Evolutionary conservation across 2,329 filamentous ascomycete genomes (phyloP), one percentile per base, ranked within the genome.

Genomic region (Fusarium sublunatum): DNA sequence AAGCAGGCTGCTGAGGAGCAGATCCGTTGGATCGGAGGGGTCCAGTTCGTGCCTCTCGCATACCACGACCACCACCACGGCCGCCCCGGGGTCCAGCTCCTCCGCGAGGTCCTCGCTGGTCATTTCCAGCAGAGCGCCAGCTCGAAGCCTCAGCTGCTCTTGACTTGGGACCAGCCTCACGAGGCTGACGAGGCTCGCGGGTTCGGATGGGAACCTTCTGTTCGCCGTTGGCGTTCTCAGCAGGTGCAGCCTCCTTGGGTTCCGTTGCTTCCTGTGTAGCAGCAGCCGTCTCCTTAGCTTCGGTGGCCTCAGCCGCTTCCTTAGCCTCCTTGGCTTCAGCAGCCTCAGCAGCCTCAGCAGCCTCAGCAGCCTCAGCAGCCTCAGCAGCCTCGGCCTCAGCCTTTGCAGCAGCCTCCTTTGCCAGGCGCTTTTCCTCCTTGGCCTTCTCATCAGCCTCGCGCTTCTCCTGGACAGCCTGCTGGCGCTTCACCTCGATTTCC

Each of bases 401-500:
- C 69, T 82, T 81, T 49, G 81, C 82, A 8, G 78, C 81, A 34
- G 82, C 83, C 58, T 86, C 83, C 75, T 88, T 87, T 24, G 85
- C 88, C 31, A 86, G 75, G 48, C 85, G 83, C 55, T 82, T 83
- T 65, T 92, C 90, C 70, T 91, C 92, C 77, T 92, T 93, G 40
- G 87, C 89, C 81, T 93, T 95, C 63, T 95, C 92, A 1, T 95
- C 92, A 1, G 89, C 87, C 70, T 96, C 93, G 74, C 89, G 91
- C 86, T 96, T 96, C 77, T 95, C 89, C 64, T 88, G 88, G 25
- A 93, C 64, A 7, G 86, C 85, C 56, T 91, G 82, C 71, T 91
- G 82, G 66, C 91, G 86, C 84, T 92, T 96, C 80, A 97, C 92
- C 52, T 96, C 94, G 55, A 99, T 88, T 76, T 96, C 89, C 70